Conservation (phyloP, 331 rosid genomes). For the Saraca asoca region DNA sequence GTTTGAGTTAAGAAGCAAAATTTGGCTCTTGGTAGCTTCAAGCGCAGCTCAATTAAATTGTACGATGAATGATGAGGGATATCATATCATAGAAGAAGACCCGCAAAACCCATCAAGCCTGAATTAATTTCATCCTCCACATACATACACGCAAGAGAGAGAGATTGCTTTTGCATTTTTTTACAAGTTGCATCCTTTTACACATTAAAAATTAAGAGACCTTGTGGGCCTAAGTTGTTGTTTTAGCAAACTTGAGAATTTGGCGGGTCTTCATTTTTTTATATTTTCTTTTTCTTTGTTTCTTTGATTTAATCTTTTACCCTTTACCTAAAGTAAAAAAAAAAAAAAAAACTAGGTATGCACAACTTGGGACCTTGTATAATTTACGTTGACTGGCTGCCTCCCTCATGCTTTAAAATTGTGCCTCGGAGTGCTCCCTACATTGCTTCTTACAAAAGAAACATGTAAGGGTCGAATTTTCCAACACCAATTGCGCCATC, state of each 20-base stretch:
- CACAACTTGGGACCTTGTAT: too few species aligned
- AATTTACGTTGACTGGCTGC: slow-evolving; percentile 31
- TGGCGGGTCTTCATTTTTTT: slow-evolving; percentile 8
- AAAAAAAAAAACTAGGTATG: not conserved
- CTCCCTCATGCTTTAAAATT: slow-evolving; percentile 28
- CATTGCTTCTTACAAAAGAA: not conserved
- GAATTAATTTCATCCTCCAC: slow-evolving; percentile 36
- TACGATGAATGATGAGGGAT: slow-evolving; percentile 2
- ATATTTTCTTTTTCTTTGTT: not conserved
- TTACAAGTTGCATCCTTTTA: not conserved
- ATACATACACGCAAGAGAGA: slow-evolving; percentile 32
- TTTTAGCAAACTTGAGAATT: not conserved
- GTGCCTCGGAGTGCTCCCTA: slow-evolving; percentile 37
- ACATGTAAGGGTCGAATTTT: not conserved
- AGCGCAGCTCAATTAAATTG: not conserved
- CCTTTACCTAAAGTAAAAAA: slow-evolving; percentile 14
- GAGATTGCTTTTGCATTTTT: not conserved
- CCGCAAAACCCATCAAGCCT: slow-evolving; percentile 38
- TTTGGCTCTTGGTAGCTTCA: slow-evolving; percentile 1
- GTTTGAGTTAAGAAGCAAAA: not conserved
- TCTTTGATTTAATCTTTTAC: too few species aligned
- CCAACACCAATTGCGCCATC: not conserved
- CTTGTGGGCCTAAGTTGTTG: slow-evolving; percentile 1
- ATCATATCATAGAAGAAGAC: slow-evolving; percentile 16
- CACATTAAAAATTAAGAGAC: slow-evolving; percentile 11